Conservation (phyloP, 768 basidiomycete species). For the Paxillus involutus region DNA sequence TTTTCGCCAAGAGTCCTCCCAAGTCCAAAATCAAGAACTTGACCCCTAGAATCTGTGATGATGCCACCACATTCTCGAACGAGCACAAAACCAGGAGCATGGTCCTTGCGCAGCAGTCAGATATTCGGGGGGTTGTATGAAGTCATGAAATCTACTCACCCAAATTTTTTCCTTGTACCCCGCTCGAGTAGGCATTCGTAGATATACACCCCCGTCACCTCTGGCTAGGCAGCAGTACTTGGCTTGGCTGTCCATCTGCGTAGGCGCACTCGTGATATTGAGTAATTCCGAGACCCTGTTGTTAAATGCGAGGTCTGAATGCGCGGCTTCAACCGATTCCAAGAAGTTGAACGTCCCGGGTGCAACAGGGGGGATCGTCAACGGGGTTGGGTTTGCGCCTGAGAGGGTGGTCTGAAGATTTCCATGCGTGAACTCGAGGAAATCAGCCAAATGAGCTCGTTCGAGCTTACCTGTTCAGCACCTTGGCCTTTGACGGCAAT, state of each 20-base stretch:
- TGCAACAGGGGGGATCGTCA: slow-evolving; percentile 47
- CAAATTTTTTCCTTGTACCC: slow-evolving; percentile 97
- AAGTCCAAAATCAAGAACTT: slow-evolving; percentile 78
- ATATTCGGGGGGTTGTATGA: neutral
- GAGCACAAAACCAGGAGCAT: slow-evolving; percentile 83
- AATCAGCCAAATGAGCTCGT: neutral
- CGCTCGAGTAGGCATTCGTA: slow-evolving; percentile 74
- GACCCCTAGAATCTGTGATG: slow-evolving; percentile 82
- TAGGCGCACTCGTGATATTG: slow-evolving; percentile 60
- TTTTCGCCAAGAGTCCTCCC: slow-evolving; percentile 87
- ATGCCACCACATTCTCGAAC: slow-evolving; percentile 88
- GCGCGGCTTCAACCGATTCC: slow-evolving; percentile 90
- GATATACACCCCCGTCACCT: slow-evolving; percentile 82
- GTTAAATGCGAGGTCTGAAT: slow-evolving; percentile 88
- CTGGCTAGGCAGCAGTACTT: slow-evolving; percentile 88
- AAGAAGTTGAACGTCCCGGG: slow-evolving; percentile 63
- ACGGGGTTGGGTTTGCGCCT: slow-evolving; percentile 44
- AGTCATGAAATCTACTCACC: slow-evolving; percentile 43
- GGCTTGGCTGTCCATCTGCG: slow-evolving; percentile 94
- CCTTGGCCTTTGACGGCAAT: slow-evolving; percentile 87
- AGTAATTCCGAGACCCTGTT: slow-evolving; percentile 67
- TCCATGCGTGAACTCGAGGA: neutral
- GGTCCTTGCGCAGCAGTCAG: slow-evolving; percentile 56
- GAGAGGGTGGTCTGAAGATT: slow-evolving; percentile 50
- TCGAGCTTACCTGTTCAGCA: slow-evolving; percentile 57